These are phyloP conservation scores for Paramarasmius palmivorus DNA, from an alignment of 1,284 basidiomycete genomes.

Conservation along the genomic window DNA sequence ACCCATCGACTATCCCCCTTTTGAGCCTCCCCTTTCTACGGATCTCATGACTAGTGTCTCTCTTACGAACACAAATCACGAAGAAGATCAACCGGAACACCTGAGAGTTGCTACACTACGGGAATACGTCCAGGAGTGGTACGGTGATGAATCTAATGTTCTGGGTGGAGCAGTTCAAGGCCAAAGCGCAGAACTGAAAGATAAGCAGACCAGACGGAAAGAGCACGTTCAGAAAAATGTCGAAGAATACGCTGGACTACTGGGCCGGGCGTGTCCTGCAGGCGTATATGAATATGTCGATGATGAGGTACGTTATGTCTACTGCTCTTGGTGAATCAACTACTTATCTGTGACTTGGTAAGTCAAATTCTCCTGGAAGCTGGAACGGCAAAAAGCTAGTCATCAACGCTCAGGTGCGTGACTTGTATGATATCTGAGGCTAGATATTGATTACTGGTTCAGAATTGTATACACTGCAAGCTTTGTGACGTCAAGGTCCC, in stretches of 20 bases:
- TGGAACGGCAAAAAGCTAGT: constrained; percentile 88
- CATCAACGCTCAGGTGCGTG: constrained; percentile 88
- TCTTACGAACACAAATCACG: constrained; percentile 94
- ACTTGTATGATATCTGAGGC: neutral
- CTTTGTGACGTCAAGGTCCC: constrained; percentile 93
- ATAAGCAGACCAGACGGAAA: constrained; percentile 47
- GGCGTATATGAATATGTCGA: constrained; percentile 97
- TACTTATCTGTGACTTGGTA: neutral
- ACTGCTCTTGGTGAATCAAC: neutral
- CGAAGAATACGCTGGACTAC: constrained; percentile 80
- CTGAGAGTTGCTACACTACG: constrained; percentile 56
- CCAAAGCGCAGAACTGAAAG: constrained; percentile 48
- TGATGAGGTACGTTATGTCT: constrained; percentile 40
- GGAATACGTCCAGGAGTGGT: constrained; percentile 49
- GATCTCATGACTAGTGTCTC: constrained; percentile 92
- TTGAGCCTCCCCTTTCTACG: constrained; percentile 90
- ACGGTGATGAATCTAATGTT: constrained; percentile 18
- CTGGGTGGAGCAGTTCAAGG: constrained; percentile 22
- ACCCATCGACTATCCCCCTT: constrained; percentile 90
- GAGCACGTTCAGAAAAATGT: constrained; percentile 83
- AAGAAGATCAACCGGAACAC: constrained; percentile 94
- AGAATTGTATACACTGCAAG: constrained; percentile 94
- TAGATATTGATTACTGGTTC: neutral
- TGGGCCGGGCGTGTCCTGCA: constrained; percentile 92
- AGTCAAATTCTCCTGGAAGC: constrained; percentile 40